These are phyloP conservation scores for Monosporascus ibericus DNA, from an alignment of 2,329 filamentous ascomycete genomes.

Conservation along the genomic window DNA sequence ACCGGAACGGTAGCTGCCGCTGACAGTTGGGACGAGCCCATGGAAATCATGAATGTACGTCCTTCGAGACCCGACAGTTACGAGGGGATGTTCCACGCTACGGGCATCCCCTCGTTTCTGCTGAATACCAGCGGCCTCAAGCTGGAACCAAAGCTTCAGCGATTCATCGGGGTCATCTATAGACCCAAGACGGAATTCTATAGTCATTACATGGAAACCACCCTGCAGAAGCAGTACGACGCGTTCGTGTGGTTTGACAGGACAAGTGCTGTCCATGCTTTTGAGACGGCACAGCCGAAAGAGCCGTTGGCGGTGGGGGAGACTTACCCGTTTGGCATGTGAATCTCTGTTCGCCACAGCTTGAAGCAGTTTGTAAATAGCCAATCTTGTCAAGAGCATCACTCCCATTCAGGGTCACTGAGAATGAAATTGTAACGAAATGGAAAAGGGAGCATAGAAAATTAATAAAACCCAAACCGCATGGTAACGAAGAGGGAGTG, in stretches of 20 bases:
- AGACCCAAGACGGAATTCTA: constrained; percentile 40
- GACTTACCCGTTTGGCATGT: constrained; percentile 47
- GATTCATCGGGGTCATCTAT: constrained; percentile 50
- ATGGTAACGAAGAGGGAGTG: too few species aligned
- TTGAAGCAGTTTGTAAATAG: too few species aligned
- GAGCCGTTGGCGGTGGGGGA: constrained; percentile 36
- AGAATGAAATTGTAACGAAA: too few species aligned
- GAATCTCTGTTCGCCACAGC: background rate
- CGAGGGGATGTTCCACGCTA: constrained; percentile 42
- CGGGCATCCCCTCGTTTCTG: constrained; percentile 36
- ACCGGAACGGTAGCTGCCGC: constrained; percentile 47
- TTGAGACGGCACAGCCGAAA: constrained; percentile 39
- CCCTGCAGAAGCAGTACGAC: constrained; percentile 42
- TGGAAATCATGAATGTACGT: constrained; percentile 41
- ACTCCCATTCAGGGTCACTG: too few species aligned
- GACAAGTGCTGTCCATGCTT: constrained; percentile 35
- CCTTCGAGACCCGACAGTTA: constrained; percentile 41
- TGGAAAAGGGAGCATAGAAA: too few species aligned
- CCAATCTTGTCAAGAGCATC: too few species aligned
- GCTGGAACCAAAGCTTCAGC: constrained; percentile 33
- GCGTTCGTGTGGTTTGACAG: constrained; percentile 44
- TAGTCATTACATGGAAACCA: constrained; percentile 42
- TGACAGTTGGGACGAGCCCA: constrained; percentile 42
- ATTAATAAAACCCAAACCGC: too few species aligned
- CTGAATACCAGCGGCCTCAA: constrained; percentile 38